Percentiles rank a stretch among this genome's conserved stretches.
Conservation (phyloP, 2,329 filamentous ascomycete genomes). For the Sporothrix schenckii region DNA sequence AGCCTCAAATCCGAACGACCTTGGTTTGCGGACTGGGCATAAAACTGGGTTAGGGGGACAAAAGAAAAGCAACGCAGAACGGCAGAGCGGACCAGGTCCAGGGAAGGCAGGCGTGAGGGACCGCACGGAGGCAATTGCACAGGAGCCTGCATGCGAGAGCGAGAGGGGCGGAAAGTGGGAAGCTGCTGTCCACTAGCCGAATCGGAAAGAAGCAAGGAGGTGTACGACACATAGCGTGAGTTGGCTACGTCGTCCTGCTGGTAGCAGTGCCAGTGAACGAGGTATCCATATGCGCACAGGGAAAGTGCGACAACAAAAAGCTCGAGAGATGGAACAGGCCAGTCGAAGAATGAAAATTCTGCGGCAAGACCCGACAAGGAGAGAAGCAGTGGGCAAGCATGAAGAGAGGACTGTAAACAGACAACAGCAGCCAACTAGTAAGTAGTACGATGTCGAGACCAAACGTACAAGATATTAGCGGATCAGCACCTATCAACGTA, state of each 20-base stretch:
- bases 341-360: not conserved
- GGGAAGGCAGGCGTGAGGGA: conserved; percentile 1
- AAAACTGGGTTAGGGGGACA: not conserved
- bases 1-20: conserved; percentile 2
- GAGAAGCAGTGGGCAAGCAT: not conserved
- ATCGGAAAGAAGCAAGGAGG: conserved; percentile 30
- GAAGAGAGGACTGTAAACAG: not conserved
- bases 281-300: not conserved
- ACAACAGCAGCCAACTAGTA: not conserved
- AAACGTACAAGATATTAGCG: not conserved
- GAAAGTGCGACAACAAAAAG: not conserved
- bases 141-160: conserved; percentile 1
- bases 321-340: not conserved
- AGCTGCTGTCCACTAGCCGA: conserved; percentile 21
- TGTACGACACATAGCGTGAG: conserved; percentile 1
- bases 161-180: conserved; percentile 25
- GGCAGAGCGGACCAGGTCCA: not conserved
- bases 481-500: too few relatives aligned
- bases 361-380: not conserved
- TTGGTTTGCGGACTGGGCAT: conserved; percentile 1
- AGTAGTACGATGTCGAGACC: not conserved
- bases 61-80: not conserved
- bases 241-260: not conserved
- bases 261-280: not conserved
- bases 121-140: not conserved